phyloP scores from a whole-genome alignment of 345 rosid genomes.

The Diplotaxis tenuifolia region DNA sequence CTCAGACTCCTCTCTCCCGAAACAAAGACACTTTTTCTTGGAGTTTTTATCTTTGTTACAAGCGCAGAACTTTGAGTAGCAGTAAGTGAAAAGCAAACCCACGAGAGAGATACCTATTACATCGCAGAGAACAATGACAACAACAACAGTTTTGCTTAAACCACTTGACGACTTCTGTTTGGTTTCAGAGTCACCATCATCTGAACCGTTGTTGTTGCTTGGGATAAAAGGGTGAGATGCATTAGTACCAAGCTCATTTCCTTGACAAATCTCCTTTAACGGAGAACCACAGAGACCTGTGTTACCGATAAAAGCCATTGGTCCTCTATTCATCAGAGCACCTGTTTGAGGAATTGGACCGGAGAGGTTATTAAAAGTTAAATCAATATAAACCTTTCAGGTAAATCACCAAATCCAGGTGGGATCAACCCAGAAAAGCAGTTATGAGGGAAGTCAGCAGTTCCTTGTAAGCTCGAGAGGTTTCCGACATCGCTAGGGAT shows the following conservation, averaged over 20 bases:
- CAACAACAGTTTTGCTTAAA: slow-evolving; percentile 57
- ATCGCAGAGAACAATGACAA: slow-evolving; percentile 77
- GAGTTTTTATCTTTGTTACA: slow-evolving; percentile 53
- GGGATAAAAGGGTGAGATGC: slow-evolving; percentile 76
- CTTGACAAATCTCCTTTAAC: slow-evolving; percentile 68
- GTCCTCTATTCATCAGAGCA: slow-evolving; percentile 89
- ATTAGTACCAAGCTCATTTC: slow-evolving; percentile 44
- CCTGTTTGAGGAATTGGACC: slow-evolving; percentile 98
- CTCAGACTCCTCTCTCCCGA: slow-evolving; percentile 77
- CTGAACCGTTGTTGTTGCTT: slow-evolving; percentile 43
- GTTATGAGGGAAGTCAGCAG: slow-evolving; percentile 93
- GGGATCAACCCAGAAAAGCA: slow-evolving; percentile 71
- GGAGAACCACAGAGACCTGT: slow-evolving; percentile 91
- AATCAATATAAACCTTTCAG: slow-evolving; percentile 92
- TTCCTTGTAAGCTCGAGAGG: slow-evolving; percentile 85
- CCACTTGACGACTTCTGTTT: slow-evolving; percentile 53
- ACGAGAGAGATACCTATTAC: slow-evolving; percentile 79
- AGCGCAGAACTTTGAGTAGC: slow-evolving; percentile 64
- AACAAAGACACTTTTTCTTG: slow-evolving; percentile 71
- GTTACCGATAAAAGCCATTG: slow-evolving; percentile 88
- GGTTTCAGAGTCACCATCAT: slow-evolving; percentile 38
- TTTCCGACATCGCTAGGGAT: slow-evolving; percentile 78
- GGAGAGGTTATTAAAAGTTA: slow-evolving; percentile 78
- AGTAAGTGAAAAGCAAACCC: slow-evolving; percentile 81
- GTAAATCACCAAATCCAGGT: slow-evolving; percentile 76